Evolutionary conservation across 306 rosid genomes (phyloP).

Genomic region (Sicyos baderoa): DNA sequence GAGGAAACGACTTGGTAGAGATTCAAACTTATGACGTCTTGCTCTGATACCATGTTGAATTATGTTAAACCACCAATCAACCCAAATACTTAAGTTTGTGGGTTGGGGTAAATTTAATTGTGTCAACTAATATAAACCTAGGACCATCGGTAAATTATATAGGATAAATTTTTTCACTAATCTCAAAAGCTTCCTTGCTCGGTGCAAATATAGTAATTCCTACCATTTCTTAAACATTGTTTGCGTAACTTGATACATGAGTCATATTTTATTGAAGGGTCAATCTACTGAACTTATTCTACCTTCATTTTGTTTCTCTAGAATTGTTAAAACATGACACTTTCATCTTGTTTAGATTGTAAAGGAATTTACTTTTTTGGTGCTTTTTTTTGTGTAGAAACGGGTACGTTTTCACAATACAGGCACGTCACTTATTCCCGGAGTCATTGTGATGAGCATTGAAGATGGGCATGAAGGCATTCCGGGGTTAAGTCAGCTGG

Average conservation of each 20-base stretch:
- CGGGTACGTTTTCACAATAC: slow-evolving; percentile 70
- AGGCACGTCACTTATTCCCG: slow-evolving; percentile 54
- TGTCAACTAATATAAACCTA: too few relatives aligned
- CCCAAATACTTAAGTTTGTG: too few relatives aligned
- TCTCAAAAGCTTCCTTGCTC: too few relatives aligned
- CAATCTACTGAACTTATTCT: not conserved
- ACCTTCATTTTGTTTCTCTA: not conserved
- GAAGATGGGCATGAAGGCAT: slow-evolving; percentile 74
- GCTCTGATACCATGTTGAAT: too few relatives aligned
- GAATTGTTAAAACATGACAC: not conserved
- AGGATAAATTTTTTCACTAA: too few relatives aligned
- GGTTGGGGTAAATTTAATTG: too few relatives aligned
- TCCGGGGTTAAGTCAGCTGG: slow-evolving; percentile 75
- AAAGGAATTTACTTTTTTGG: slow-evolving; percentile 1
- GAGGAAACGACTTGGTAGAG: too few relatives aligned
- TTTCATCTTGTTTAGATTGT: not conserved
- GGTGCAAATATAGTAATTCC: too few relatives aligned
- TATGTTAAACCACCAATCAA: too few relatives aligned
- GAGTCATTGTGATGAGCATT: slow-evolving; percentile 80
- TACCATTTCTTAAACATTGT: too few relatives aligned
- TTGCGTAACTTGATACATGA: too few relatives aligned
- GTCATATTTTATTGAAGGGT: not conserved
- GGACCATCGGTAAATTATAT: not conserved
- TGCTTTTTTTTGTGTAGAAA: slow-evolving; percentile 29
- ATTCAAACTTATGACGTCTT: too few relatives aligned